These are phyloP conservation scores for Cyberlindnera suaveolens DNA, from an alignment of 805 yeast genomes.

Conservation along the genomic window DNA sequence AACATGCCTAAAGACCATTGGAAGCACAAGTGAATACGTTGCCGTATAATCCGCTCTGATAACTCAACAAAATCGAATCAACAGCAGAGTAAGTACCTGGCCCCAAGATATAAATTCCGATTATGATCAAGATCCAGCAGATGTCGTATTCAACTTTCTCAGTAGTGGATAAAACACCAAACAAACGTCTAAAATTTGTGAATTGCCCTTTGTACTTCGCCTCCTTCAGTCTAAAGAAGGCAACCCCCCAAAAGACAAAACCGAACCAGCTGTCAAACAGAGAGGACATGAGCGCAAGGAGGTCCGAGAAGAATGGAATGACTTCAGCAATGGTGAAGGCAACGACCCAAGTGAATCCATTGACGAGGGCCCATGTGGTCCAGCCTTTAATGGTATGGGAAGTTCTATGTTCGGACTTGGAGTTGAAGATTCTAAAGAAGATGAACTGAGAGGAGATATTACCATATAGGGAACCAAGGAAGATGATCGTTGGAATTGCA, in stretches of 20 bases:
- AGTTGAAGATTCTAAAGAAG: constrained; percentile 39
- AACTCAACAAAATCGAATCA: constrained; percentile 47
- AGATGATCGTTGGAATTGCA: constrained; percentile 52
- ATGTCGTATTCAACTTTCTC: constrained; percentile 33
- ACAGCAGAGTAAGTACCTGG: constrained; percentile 54
- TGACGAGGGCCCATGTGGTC: constrained; percentile 43
- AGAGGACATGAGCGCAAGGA: constrained; percentile 53
- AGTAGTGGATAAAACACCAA: constrained; percentile 21
- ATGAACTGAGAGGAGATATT: constrained; percentile 49
- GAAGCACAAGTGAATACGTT: constrained; percentile 45
- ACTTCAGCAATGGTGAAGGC: constrained; percentile 59
- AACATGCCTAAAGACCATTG: constrained; percentile 28
- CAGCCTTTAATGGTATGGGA: constrained; percentile 47
- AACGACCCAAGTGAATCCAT: constrained; percentile 39
- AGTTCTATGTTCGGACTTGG: constrained; percentile 36
- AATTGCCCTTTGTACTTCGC: constrained; percentile 27
- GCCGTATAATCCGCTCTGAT: constrained; percentile 43
- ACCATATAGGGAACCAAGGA: constrained; percentile 49
- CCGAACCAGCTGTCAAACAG: constrained; percentile 64
- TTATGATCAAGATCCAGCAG: constrained; percentile 33
- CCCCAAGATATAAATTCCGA: constrained; percentile 51
- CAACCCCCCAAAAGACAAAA: constrained; percentile 57
- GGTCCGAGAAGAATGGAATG: constrained; percentile 57
- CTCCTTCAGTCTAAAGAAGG: constrained; percentile 41
- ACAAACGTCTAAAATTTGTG: constrained; percentile 22